These are phyloP conservation scores for Gelatoporia subvermispora DNA, from an alignment of 768 basidiomycete genomes.

Conservation along the genomic window DNA sequence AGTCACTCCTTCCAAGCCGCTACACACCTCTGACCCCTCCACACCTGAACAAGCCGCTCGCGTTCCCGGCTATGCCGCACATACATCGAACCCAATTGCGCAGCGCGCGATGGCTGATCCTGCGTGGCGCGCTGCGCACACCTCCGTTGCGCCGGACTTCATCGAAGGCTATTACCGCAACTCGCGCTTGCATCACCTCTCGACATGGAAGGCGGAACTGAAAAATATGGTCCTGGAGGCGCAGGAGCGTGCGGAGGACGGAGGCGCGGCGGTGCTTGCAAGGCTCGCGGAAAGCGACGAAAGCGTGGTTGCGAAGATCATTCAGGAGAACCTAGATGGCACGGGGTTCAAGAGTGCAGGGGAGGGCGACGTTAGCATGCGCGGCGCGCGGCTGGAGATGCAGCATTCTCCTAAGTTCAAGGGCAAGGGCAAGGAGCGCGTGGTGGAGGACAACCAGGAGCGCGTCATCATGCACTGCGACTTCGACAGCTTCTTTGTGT, in stretches of 20 bases:
- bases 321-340: constrained; percentile 22
- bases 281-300: constrained; percentile 4
- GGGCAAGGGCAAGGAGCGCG: constrained; percentile 49
- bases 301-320: constrained; percentile 29
- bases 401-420: constrained; percentile 51
- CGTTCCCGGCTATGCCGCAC: constrained; percentile 62
- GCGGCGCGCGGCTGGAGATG: constrained; percentile 40
- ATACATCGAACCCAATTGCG: constrained; percentile 66
- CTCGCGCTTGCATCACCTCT: constrained; percentile 88
- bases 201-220: constrained; percentile 90
- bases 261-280: constrained; percentile 9
- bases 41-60: constrained; percentile 38
- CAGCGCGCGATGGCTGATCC: constrained; percentile 77
- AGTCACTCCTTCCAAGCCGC: constrained; percentile 17
- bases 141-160: constrained; percentile 81
- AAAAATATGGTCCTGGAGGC: constrained; percentile 75
- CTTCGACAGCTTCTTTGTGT: constrained; percentile 97
- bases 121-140: constrained; percentile 84
- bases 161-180: constrained; percentile 69
- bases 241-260: constrained; percentile 60
- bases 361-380: constrained; percentile 20
- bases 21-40: constrained; percentile 39
- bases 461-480: constrained; percentile 88
- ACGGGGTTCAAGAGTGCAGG: constrained; percentile 10
- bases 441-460: constrained; percentile 39